Base-by-base conservation (phyloP, 495 filamentous ascomycete genomes). In the Penicillium soppii region DNA sequence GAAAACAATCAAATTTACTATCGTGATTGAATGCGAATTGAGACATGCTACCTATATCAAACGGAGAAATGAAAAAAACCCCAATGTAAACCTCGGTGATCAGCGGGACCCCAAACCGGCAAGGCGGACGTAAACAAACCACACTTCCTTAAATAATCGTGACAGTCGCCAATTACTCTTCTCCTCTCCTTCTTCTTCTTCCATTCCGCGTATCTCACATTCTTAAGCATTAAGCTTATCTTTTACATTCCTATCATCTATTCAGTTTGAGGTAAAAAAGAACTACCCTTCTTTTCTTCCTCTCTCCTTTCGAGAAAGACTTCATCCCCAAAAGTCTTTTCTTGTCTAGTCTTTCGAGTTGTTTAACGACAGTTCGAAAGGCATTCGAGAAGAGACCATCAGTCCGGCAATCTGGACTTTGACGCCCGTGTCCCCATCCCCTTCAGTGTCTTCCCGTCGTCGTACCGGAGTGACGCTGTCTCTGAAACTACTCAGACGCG, bases 381-480 rank as follows among this genome's bases (percentile, higher is more conserved):
- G 88, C 84, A 85, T 90, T 84, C 86, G 85, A 91, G 91, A 90
- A 90, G 81, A 84, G 82, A 83, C 85, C 77, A 69, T 73, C 84
- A 85, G 81, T 83, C 85, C 83, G 92, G 78, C 90, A 97, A 92
- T 79, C 92, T 97, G 92, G 92, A 96, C 87, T 97, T 95, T 91
- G 92, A 97, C 88, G 91, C 92, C 80, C 88, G 90, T 74, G 90
- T 97, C 74, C 92, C 92, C 78, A 95, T 97, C 76, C 92, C 92
- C 74, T 92, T 96, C 85, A 96, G 91, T 86, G 87, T 97, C 86
- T 96, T 97, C 87, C 92, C 92, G 80, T 95, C 91, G 71, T 89
- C 92, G 73, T 97, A 96, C 83, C 85, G 88, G 85, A 87, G 79
- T 82, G 89, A 94, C 84, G 82, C 83, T 82, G 87, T 84, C 81